Conservation (phyloP, 768 basidiomycete genomes). For the Auricularia heimuer region DNA sequence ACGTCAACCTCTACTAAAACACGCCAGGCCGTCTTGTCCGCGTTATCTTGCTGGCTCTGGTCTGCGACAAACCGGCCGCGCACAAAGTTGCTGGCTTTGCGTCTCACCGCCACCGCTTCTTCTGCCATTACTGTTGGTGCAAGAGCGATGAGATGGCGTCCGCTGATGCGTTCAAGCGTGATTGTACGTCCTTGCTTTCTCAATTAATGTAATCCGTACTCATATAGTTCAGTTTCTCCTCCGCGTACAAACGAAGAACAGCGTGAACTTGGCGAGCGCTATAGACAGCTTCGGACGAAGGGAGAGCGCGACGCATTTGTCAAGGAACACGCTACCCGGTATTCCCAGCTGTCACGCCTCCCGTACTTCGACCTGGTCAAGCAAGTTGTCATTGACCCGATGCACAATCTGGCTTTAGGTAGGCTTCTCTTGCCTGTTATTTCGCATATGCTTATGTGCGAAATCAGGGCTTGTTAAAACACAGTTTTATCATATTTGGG, state of each 20-base stretch:
- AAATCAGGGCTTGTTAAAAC: not conserved
- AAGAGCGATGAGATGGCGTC: conserved; percentile 15
- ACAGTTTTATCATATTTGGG: not conserved
- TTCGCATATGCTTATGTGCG: no score
- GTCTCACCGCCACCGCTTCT: conserved; percentile 22
- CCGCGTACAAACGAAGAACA: conserved; percentile 13
- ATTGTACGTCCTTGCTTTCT: conserved; percentile 9
- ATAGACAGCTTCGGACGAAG: not conserved
- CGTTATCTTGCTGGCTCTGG: conserved; percentile 23
- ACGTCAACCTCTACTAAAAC: not conserved
- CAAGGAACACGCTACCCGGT: conserved; percentile 13
- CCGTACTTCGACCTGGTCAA: conserved; percentile 22
- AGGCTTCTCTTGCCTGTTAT: not conserved
- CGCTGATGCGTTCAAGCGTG: conserved; percentile 12
- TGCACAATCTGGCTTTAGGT: conserved; percentile 26
- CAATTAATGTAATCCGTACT: no score
- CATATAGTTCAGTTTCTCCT: not conserved
- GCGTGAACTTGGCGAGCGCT: conserved; percentile 6
- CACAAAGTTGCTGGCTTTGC: conserved; percentile 26
- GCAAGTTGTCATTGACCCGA: conserved; percentile 23
- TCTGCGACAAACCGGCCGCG: conserved; percentile 31
- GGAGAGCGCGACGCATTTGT: conserved; percentile 12
- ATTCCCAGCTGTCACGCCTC: conserved; percentile 17
- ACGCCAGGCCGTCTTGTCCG: conserved; percentile 18
- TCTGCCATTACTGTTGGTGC: conserved; percentile 29